Evolutionary conservation across 2,329 filamentous ascomycete genomes (phyloP).

Genomic region (Pestalotiopsis sp.): DNA sequence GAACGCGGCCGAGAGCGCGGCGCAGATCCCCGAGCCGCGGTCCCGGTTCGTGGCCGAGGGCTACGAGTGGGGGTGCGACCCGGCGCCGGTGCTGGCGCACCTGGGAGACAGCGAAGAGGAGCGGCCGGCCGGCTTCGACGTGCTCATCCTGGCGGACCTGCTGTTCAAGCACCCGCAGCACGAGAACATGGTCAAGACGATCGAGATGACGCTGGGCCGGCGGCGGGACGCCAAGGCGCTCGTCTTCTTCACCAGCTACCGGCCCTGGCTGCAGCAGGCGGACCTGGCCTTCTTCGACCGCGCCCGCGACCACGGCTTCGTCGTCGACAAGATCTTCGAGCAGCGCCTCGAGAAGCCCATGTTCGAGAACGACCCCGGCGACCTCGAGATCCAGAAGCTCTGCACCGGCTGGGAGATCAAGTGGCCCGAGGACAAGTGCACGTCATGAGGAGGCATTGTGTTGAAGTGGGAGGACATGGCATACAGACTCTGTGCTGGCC

Average conservation of each 20-base stretch:
- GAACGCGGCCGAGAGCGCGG: constrained; percentile 66
- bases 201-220: constrained; percentile 67
- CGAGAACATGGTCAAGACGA: constrained; percentile 71
- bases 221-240: constrained; percentile 64
- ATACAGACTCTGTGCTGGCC: too few species aligned
- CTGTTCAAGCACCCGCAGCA: constrained; percentile 93
- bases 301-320: constrained; percentile 70
- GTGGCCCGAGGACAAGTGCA: constrained; percentile 53
- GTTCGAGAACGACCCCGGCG: constrained; percentile 87
- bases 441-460: neutral
- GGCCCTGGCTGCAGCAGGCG: constrained; percentile 85
- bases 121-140: constrained; percentile 63
- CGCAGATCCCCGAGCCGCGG: constrained; percentile 34
- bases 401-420: constrained; percentile 77
- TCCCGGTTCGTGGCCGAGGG: constrained; percentile 62
- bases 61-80: constrained; percentile 80
- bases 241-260: constrained; percentile 93
- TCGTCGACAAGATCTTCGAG: constrained; percentile 80
- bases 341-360: constrained; percentile 82
- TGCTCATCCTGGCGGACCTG: constrained; percentile 84
- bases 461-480: too few species aligned
- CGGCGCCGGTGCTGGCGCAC: constrained; percentile 58
- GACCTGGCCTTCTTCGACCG: constrained; percentile 87
- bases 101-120: constrained; percentile 35
- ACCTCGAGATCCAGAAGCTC: constrained; percentile 78